A percentile compares a stretch with the other conserved stretches of the same genome.
Conservation (phyloP, 2,329 filamentous ascomycete genomes). For the Paraconiothyrium sp. region DNA sequence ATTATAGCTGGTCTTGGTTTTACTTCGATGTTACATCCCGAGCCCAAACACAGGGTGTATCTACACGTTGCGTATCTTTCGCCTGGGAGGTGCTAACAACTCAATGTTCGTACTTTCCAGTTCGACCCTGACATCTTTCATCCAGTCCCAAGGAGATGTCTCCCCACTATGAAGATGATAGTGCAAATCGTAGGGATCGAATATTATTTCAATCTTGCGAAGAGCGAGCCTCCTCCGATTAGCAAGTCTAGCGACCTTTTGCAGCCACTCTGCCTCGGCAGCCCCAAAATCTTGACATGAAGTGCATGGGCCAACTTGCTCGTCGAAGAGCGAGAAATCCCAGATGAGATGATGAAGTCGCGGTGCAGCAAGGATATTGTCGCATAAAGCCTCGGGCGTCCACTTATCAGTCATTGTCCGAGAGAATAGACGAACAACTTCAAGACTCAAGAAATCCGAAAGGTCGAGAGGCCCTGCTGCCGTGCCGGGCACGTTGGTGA, state of each 20-base stretch:
- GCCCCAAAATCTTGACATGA: neutral
- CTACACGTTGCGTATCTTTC: no score
- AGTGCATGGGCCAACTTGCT: neutral
- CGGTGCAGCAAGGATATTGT: neutral
- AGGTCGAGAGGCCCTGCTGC: neutral
- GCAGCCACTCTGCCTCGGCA: neutral
- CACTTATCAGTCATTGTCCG: neutral
- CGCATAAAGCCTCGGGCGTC: neutral
- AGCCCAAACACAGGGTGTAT: no score
- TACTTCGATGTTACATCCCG: no score
- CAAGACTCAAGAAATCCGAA: neutral
- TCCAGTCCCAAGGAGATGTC: neutral
- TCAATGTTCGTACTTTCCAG: neutral
- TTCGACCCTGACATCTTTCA: neutral
- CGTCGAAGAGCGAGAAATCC: neutral
- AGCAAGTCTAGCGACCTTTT: neutral
- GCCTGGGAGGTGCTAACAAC: neutral
- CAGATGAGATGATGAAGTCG: neutral
- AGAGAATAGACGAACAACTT: neutral
- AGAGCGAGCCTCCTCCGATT: neutral
- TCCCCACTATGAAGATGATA: neutral
- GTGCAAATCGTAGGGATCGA: neutral
- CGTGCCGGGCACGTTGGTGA: neutral
- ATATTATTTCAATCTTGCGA: neutral
- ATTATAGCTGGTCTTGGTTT: no score